Base-by-base conservation (phyloP, 139 green algal species). In the Diplosphaera chodatii region DNA sequence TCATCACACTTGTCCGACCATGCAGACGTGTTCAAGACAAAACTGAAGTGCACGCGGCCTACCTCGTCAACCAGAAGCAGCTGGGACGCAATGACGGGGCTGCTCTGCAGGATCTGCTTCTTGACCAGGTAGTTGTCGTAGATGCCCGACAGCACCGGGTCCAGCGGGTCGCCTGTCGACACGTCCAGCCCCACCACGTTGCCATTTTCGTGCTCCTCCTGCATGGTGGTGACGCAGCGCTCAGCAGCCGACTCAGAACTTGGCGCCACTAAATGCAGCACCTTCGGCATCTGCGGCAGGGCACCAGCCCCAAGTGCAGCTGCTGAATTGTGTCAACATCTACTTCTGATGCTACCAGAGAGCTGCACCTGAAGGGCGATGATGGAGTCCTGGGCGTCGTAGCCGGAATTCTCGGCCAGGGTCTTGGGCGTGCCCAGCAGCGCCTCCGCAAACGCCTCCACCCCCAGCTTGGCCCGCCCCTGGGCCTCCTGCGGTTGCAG, bases 121-220 rank as follows among this genome's bases (percentile, higher is more conserved):
- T 99, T 99, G n/a, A 98, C 95, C 8, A 88, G 85, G 75, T 91
- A 92, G 83, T 97, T 98, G 82, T 99, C 95, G 74, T 93, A 96
- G n/a, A 99, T 82, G 64, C 94, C 94, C 16, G 83, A 76, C 32
- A 90, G 69, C 27, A 64, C 66, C 0, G 96, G 93, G 80, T 98
- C 93, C 28, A 92, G 84, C 23, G 94, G 85, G 75, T 98, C 93
- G 3, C 94, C 94, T 1, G 91, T 96, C 22, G 75, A 70, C 13
- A 98, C 72, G 75, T 99, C 95, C 29, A 99, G 73, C 1, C 95
- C 95, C 40, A 96, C 91, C 13, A 82, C 70, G 63, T 80, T 88
- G 63, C 95, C 95, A 0, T 77, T 79, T 72, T 94, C 92, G 32
- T 88, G 69, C 83, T 97, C 94, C 67, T 96, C 88, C 76, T 89